A percentile compares a stretch with the other conserved stretches of the same genome.
phyloP scores from a whole-genome alignment of 805 yeast species.

The Sungouiozyma ichnusensis region DNA sequence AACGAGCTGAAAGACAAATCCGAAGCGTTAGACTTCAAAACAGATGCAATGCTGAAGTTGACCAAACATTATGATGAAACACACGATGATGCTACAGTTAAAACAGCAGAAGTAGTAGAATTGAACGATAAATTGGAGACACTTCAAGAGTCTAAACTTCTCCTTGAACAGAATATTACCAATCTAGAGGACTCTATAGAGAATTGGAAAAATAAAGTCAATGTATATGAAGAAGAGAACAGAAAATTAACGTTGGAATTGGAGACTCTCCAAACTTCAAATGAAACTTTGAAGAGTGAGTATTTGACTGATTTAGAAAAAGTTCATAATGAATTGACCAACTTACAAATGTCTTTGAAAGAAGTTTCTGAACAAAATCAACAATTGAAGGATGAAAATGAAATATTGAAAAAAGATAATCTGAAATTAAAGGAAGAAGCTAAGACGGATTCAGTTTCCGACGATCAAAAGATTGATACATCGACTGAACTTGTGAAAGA shows the following conservation, averaged over 20 bases:
- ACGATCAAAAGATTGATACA: slow-evolving; percentile 9
- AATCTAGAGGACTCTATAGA: slow-evolving; percentile 24
- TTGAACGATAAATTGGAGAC: slow-evolving; percentile 27
- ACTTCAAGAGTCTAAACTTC: slow-evolving; percentile 21
- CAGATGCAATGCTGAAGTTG: slow-evolving; percentile 5
- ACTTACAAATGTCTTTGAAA: slow-evolving; percentile 25
- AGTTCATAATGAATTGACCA: slow-evolving; percentile 28
- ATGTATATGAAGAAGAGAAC: slow-evolving; percentile 10
- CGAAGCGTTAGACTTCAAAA: slow-evolving; percentile 8
- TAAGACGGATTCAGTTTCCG: slow-evolving; percentile 5
- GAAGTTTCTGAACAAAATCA: slow-evolving; percentile 21
- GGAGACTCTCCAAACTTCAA: slow-evolving; percentile 22
- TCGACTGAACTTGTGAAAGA: slow-evolving; percentile 14
- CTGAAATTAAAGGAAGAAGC: slow-evolving; percentile 7
- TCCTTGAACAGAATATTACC: slow-evolving; percentile 24
- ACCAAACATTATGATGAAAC: slow-evolving; percentile 17
- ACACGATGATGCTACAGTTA: slow-evolving; percentile 28
- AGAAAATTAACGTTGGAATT: slow-evolving; percentile 15
- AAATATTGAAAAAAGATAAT: slow-evolving; percentile 15
- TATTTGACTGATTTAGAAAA: slow-evolving; percentile 30
- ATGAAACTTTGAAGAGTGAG: slow-evolving; percentile 25
- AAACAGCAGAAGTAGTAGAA: slow-evolving; percentile 30
- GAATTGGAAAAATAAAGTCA: slow-evolving; percentile 14
- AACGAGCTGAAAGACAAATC: slow-evolving; percentile 1
- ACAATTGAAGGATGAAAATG: slow-evolving; percentile 22